Evolutionary conservation across 495 filamentous ascomycete species (phyloP).

Genomic region (Aspergillus campestris): DNA sequence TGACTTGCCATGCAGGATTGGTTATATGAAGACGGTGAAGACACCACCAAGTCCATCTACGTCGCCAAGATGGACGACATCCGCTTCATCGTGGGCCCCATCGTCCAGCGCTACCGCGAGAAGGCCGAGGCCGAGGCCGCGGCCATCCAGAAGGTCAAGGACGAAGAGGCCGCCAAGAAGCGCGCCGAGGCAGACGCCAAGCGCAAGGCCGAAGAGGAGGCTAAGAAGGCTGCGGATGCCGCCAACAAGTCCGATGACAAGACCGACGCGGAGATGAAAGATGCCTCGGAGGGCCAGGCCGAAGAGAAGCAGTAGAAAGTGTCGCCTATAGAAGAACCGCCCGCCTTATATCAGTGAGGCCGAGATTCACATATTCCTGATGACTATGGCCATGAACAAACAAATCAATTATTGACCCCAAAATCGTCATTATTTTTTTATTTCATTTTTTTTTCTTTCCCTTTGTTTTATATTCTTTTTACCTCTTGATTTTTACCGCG

Average conservation of each 20-base stretch:
- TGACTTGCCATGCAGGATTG: conserved; percentile 60
- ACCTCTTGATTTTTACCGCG: neutral
- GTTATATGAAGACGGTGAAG: conserved; percentile 97
- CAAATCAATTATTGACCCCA: conserved; percentile 9
- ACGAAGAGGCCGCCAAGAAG: conserved; percentile 78
- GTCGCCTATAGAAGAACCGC: neutral
- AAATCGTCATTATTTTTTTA: neutral
- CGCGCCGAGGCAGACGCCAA: conserved; percentile 61
- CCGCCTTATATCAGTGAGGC: neutral
- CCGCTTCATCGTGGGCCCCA: conserved; percentile 78
- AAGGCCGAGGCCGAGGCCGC: conserved; percentile 86
- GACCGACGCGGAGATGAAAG: conserved; percentile 49
- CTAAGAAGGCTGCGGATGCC: conserved; percentile 42
- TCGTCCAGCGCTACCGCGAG: conserved; percentile 91
- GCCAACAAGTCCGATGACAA: conserved; percentile 33
- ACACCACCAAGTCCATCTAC: conserved; percentile 89
- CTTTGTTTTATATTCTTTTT: conserved; percentile 4
- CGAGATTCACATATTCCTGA: conserved; percentile 7
- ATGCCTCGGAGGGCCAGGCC: conserved; percentile 37
- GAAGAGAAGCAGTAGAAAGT: conserved; percentile 38
- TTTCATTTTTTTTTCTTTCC: neutral
- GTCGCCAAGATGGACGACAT: conserved; percentile 94
- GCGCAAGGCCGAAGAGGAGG: conserved; percentile 46
- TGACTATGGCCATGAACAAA: conserved; percentile 18
- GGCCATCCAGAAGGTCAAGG: conserved; percentile 61